Conservation (phyloP, 345 rosid species). For the Populus tremula region DNA sequence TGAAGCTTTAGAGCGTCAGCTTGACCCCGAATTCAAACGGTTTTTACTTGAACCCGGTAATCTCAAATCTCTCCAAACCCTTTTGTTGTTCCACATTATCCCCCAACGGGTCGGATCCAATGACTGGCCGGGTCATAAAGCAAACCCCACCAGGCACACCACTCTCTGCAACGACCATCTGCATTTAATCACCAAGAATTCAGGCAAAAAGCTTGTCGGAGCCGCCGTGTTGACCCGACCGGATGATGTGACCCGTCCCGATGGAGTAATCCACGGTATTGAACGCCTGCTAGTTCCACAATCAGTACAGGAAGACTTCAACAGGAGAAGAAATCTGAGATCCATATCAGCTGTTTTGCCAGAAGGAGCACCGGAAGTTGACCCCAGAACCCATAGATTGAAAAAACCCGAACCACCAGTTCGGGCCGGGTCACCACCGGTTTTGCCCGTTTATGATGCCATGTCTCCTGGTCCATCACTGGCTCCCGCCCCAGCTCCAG, state of each 20-base stretch:
- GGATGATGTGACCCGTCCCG: constrained; percentile 61
- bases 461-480: constrained; percentile 94
- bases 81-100: constrained; percentile 29
- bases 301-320: constrained; percentile 72
- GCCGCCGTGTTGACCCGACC: constrained; percentile 47
- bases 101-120: constrained; percentile 25
- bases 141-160: constrained; percentile 33
- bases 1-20: constrained; percentile 32
- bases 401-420: constrained; percentile 58
- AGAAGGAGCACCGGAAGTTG: constrained; percentile 70
- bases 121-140: constrained; percentile 18
- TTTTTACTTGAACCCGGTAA: constrained; percentile 38
- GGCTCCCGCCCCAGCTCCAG: constrained; percentile 97
- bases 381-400: constrained; percentile 66
- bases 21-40: constrained; percentile 35
- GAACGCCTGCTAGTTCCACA: constrained; percentile 58
- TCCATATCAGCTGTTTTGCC: constrained; percentile 70
- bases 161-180: constrained; percentile 56
- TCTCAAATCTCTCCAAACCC: constrained; percentile 33
- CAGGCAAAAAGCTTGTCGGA: constrained; percentile 43
- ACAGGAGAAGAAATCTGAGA: constrained; percentile 56
- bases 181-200: constrained; percentile 36
- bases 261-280: constrained; percentile 77
- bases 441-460: constrained; percentile 75
- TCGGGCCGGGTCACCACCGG: constrained; percentile 74